These are phyloP conservation scores for Pogostemon cablin DNA, from an alignment of 257 asterid genomes.

Conservation along the genomic window DNA sequence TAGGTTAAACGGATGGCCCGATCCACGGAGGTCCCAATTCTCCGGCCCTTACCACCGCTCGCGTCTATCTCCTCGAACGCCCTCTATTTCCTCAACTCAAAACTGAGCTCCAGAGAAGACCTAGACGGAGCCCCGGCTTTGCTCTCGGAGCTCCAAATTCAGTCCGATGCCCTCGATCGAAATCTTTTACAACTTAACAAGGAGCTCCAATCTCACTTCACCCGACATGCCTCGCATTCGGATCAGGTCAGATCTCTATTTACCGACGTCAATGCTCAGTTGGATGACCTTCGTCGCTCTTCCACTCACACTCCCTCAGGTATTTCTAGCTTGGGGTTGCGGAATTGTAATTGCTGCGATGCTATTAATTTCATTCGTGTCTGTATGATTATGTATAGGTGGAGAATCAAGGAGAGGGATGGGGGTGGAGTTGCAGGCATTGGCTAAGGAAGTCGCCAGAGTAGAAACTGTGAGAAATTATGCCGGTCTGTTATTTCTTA, in stretches of 20 bases:
- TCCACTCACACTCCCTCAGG: slow-evolving; percentile 55
- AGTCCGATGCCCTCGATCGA: slow-evolving; percentile 63
- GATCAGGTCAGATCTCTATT: slow-evolving; percentile 50
- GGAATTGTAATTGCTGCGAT: neutral
- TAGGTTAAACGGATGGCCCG: slow-evolving; percentile 37
- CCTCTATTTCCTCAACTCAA: slow-evolving; percentile 68
- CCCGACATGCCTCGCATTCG: slow-evolving; percentile 62
- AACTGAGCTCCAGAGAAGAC: slow-evolving; percentile 56
- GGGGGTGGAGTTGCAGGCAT: slow-evolving; percentile 81
- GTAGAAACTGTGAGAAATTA: slow-evolving; percentile 86
- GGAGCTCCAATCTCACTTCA: slow-evolving; percentile 51
- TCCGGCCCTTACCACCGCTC: slow-evolving; percentile 59
- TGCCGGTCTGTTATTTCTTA: slow-evolving; percentile 58
- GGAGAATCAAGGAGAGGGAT: slow-evolving; percentile 60
- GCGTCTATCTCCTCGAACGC: slow-evolving; percentile 62
- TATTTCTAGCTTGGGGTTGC: slow-evolving; percentile 18
- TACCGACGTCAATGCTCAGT: slow-evolving; percentile 45
- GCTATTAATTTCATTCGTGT: slow-evolving; percentile 9
- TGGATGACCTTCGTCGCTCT: slow-evolving; percentile 55
- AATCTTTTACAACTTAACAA: slow-evolving; percentile 56
- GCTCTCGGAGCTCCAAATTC: slow-evolving; percentile 64
- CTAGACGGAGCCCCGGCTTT: slow-evolving; percentile 61
- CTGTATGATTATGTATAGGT: slow-evolving; percentile 40
- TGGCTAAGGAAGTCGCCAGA: slow-evolving; percentile 98
- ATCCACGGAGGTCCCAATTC: slow-evolving; percentile 32